These are phyloP conservation scores for Carnegiea gigantea DNA, from an alignment of 179 eudicot genomes.

Conservation along the genomic window DNA sequence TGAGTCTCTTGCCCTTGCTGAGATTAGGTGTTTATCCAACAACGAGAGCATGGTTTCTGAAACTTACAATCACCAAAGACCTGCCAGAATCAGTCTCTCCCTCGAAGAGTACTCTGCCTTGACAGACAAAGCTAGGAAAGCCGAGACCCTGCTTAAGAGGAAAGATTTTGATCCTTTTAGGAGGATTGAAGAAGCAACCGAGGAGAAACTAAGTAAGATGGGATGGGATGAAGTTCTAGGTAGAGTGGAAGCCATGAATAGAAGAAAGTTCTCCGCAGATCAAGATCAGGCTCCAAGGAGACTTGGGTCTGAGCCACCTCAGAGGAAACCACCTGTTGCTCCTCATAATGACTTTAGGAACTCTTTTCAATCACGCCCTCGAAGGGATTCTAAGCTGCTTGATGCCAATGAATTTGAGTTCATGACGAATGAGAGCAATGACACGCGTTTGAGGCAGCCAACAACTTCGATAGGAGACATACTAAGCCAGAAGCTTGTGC, in stretches of 20 bases:
- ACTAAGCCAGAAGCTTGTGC: conserved; percentile 32
- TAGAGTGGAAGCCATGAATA: conserved; percentile 26
- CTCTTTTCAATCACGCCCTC: conserved; percentile 16
- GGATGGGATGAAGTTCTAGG: conserved; percentile 18
- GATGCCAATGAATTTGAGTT: conserved; percentile 24
- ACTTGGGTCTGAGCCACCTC: conserved; percentile 7
- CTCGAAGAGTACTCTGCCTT: conserved; percentile 38
- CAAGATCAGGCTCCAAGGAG: conserved; percentile 17
- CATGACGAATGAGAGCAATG: conserved; percentile 7
- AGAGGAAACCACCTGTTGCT: conserved; percentile 18
- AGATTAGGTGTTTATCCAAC: conserved; percentile 36
- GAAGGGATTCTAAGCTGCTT: conserved; percentile 36
- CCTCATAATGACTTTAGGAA: conserved; percentile 9
- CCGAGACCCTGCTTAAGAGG: conserved; percentile 26
- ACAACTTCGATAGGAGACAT: conserved; percentile 40
- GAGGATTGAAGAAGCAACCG: conserved; percentile 19
- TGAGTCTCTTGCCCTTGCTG: conserved; percentile 43
- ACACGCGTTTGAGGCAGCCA: conserved; percentile 24
- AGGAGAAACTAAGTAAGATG: conserved; percentile 24
- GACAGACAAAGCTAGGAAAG: conserved; percentile 32
- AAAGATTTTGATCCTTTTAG: conserved; percentile 22
- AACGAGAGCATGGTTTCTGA: conserved; percentile 10
- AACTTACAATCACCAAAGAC: conserved; percentile 19
- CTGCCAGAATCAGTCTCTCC: conserved; percentile 30
- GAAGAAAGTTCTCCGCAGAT: conserved; percentile 17